phyloP scores from a whole-genome alignment of 192 early-diverging fungal species.

The Lunasporangiospora selenospora region DNA sequence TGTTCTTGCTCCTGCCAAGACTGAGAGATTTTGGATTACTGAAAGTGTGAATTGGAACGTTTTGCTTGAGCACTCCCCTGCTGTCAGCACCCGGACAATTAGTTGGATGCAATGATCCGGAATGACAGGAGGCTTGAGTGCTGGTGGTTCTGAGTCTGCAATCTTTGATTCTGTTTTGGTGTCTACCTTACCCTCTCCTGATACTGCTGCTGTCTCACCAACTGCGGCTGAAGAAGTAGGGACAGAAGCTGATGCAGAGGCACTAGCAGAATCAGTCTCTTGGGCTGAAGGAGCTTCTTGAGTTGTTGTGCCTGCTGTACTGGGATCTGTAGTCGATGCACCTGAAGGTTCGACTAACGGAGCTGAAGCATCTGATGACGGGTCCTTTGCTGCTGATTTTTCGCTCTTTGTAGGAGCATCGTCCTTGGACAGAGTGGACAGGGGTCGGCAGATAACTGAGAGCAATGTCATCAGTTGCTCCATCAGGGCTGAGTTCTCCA shows the following conservation, averaged over 20 bases:
- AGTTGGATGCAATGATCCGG: conserved; percentile 83
- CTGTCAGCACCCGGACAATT: conserved; percentile 90
- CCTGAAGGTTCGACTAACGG: neutral
- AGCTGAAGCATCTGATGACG: conserved; percentile 1
- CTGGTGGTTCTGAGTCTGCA: conserved; percentile 30
- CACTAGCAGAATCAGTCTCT: conserved; percentile 3
- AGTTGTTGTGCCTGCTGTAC: conserved; percentile 4
- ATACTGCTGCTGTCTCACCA: neutral
- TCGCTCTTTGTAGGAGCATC: conserved; percentile 49
- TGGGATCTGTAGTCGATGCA: neutral
- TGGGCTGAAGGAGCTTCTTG: conserved; percentile 1
- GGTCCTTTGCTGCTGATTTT: conserved; percentile 4
- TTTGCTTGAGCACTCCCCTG: conserved; percentile 88
- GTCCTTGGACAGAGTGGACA: conserved; percentile 68
- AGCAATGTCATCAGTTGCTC: conserved; percentile 91
- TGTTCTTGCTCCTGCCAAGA: conserved; percentile 68
- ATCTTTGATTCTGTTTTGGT: conserved; percentile 27
- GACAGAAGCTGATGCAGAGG: neutral
- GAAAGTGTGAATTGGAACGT: conserved; percentile 95
- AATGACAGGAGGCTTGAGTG: conserved; percentile 77
- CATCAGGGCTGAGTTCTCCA: conserved; percentile 80
- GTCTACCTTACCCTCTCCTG: conserved; percentile 2
- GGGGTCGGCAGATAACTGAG: conserved; percentile 77
- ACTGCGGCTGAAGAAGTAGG: neutral
- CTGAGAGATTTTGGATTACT: conserved; percentile 88